Conservation (phyloP, 257 asterid genomes). For the Mentha longifolia region DNA sequence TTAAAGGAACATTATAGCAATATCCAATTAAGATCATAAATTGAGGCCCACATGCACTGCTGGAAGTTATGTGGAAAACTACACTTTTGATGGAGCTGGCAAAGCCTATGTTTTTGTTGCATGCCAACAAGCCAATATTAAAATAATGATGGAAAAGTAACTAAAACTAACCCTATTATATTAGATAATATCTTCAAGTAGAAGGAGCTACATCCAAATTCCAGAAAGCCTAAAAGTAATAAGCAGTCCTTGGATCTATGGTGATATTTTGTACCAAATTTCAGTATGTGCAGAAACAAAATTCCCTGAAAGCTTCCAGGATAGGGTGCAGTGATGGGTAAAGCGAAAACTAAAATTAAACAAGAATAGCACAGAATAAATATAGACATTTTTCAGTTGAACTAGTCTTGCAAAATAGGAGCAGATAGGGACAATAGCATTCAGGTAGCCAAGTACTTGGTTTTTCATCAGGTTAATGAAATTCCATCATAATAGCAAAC, state of each 20-base stretch:
- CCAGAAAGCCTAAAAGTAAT: not conserved
- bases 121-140: not conserved
- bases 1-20: not conserved
- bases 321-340: not conserved
- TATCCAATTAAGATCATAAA: constrained; percentile 13
- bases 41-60: not conserved
- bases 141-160: not conserved
- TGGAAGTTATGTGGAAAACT: constrained; percentile 6
- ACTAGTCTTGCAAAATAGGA: not conserved
- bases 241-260: not conserved
- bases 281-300: too few species aligned
- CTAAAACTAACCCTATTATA: not conserved
- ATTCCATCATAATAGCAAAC: not conserved
- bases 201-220: not conserved
- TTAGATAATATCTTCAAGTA: not conserved
- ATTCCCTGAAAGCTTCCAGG: too few species aligned
- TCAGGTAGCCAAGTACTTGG: not conserved
- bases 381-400: not conserved
- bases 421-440: not conserved
- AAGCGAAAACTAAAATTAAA: not conserved
- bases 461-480: constrained; percentile 2
- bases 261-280: not conserved
- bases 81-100: not conserved
- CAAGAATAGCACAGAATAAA: not conserved
- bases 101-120: not conserved